phyloP scores from a whole-genome alignment of 2,329 filamentous ascomycete species.

The Fusarium floridanum region DNA sequence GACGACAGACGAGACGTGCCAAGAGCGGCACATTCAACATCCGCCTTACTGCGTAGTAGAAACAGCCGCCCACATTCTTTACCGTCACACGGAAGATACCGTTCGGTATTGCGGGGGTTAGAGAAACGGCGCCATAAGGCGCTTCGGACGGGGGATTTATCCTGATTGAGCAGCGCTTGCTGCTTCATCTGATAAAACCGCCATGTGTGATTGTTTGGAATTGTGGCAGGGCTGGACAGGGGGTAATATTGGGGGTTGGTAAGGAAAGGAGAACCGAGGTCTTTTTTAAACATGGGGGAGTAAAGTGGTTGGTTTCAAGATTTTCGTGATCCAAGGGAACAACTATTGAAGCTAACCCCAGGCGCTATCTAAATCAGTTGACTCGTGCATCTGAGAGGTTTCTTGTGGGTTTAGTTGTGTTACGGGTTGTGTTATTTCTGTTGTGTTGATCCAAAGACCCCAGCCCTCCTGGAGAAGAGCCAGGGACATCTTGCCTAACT shows the following conservation, averaged over 20 bases:
- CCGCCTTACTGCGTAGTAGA: not conserved
- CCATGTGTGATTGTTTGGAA: not conserved
- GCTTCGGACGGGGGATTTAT: not conserved
- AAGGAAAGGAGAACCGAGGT: not conserved
- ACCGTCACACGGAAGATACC: not conserved
- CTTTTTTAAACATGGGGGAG: not conserved
- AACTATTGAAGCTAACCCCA: too few relatives aligned
- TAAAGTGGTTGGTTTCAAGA: not conserved
- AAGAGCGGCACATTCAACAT: constrained; percentile 10
- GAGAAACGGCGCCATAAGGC: not conserved
- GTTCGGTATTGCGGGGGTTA: not conserved
- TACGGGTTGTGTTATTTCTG: too few relatives aligned
- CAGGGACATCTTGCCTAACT: too few relatives aligned
- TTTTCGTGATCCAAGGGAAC: not conserved
- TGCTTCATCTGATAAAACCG: constrained; percentile 3
- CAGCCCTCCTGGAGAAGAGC: too few relatives aligned
- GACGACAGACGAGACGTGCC: constrained; percentile 4
- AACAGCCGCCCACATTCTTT: not conserved
- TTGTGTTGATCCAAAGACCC: too few relatives aligned
- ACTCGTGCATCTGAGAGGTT: too few relatives aligned
- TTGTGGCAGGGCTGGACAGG: not conserved
- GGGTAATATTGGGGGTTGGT: not conserved
- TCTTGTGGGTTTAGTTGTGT: not conserved
- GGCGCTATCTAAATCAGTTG: too few relatives aligned
- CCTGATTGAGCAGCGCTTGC: not conserved